Percentiles rank a stretch among this genome's conserved stretches.
Evolutionary conservation across 148 eudicot genomes (phyloP).

Genomic region (Diospyros lotus): DNA sequence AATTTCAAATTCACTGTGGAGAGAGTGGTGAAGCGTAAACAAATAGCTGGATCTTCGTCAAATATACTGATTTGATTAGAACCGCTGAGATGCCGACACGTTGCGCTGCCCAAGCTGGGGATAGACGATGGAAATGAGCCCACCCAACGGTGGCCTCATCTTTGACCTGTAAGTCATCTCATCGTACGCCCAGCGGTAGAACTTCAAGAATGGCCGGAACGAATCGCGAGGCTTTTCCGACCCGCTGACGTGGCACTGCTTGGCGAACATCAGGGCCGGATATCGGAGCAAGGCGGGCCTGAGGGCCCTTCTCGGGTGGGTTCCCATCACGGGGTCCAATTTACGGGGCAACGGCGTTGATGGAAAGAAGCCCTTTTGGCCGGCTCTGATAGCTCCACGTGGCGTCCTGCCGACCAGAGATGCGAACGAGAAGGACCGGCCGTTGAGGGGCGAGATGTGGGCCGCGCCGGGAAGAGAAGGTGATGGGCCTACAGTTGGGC

Average conservation of each 20-base stretch:
- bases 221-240: constrained; percentile 54
- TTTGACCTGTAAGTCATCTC: constrained; percentile 86
- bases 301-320: constrained; percentile 61
- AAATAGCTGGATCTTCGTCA: too few species aligned
- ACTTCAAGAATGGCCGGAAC: constrained; percentile 51
- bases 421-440: constrained; percentile 82
- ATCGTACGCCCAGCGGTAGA: constrained; percentile 78
- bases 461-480: constrained; percentile 37
- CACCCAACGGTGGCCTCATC: constrained; percentile 92
- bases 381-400: constrained; percentile 26
- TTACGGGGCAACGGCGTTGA: constrained; percentile 83
- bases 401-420: constrained; percentile 64
- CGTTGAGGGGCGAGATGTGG: constrained; percentile 50
- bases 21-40: too few species aligned
- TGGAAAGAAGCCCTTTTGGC: constrained; percentile 60
- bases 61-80: constrained; percentile 29
- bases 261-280: constrained; percentile 39
- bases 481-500: constrained; percentile 34
- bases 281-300: constrained; percentile 75
- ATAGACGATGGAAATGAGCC: constrained; percentile 74
- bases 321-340: constrained; percentile 42
- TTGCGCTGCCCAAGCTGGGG: constrained; percentile 63
- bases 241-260: constrained; percentile 23
- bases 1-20: too few species aligned
- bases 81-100: constrained; percentile 84